Base-by-base conservation (phyloP, 2,329 filamentous ascomycete species). In the Myriosclerotinia scirpicola region DNA sequence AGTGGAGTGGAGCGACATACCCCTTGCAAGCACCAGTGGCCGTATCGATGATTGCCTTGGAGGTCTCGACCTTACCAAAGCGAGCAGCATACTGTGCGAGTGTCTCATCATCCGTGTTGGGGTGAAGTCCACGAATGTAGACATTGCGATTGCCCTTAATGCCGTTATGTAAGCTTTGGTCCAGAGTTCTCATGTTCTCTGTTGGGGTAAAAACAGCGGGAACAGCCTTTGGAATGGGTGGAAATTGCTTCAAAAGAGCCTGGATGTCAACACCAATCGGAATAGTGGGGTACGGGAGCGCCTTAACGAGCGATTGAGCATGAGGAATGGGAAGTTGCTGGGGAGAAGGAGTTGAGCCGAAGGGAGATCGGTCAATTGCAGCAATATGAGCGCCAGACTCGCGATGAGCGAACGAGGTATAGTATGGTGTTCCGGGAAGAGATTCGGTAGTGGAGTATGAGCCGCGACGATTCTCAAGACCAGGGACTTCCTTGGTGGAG, bases 11-110 rank as follows among this genome's bases (percentile, higher is more conserved):
- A 26, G 80, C 84, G 75, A 54, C 53, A 8, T 81, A 96, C 95
- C 95, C 95, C 81, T 99, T 99, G 86, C 95, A 99, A 70, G 93
- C 89, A 68, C 93, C 92, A 59, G 92, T 96, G 72, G 90, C 89
- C 63, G 93, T 90, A 80, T 99, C 96, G 75, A 99, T 96, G 80
- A 99, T 99, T 17, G 96, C 95, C 83, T 99, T 99, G 75, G 93
- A 97, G 71, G 93, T 96, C 80, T 97, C 92, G 67, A 99, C 95
- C 68, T 90, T 88, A 53, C 95, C 96, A 76, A 98, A 99, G 61
- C 94, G 91, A 72, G 87, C 84, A 54, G 94, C 90, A 80, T 95
- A 98, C 54, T 84, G 83, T 73, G 90, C 85, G 22, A 99, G 82
- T 76, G 96, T 89, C 60, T 96, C 91, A 75, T 99, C 95, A 59